A percentile compares a stretch with the other conserved stretches of the same genome.
Evolutionary conservation across 257 asterid species (phyloP).

Genomic region (Gardenia jasminoides): DNA sequence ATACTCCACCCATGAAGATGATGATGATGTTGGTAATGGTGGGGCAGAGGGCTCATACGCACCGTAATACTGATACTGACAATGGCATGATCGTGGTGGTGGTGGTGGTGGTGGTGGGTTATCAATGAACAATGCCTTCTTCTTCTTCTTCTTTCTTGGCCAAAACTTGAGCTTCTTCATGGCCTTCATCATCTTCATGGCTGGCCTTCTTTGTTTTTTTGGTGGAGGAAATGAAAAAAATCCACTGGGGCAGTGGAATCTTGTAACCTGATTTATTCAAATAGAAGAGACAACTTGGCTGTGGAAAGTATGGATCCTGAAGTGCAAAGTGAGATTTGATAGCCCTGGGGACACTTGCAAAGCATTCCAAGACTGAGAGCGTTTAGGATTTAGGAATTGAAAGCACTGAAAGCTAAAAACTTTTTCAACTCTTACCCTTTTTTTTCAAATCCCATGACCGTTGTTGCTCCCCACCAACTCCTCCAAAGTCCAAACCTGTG

Average conservation of each 20-base stretch:
- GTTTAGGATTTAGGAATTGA: background rate
- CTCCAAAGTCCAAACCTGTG: background rate
- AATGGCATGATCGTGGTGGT: constrained; percentile 34
- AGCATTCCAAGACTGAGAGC: background rate
- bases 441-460: constrained; percentile 32
- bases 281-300: too few species aligned
- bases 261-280: too few species aligned
- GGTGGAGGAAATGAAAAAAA: background rate
- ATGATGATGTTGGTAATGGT: constrained; percentile 41
- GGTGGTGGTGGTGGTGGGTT: constrained; percentile 17
- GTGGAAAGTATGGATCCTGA: too few species aligned
- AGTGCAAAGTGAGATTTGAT: too few species aligned
- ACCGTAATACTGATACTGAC: constrained; percentile 24
- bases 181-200: constrained; percentile 62
- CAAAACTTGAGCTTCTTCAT: constrained; percentile 69
- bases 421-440: background rate
- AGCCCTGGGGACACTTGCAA: too few species aligned
- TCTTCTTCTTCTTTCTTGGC: constrained; percentile 61
- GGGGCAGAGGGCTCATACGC: constrained; percentile 68
- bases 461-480: constrained; percentile 15
- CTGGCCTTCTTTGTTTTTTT: background rate
- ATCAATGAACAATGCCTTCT: constrained; percentile 10
- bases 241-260: background rate
- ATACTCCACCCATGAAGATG: constrained; percentile 38
- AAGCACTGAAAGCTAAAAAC: background rate